Percentiles rank a stretch among this genome's conserved stretches.
Conservation (phyloP, 495 filamentous ascomycete species). For the Stereocaulon alpinum region DNA sequence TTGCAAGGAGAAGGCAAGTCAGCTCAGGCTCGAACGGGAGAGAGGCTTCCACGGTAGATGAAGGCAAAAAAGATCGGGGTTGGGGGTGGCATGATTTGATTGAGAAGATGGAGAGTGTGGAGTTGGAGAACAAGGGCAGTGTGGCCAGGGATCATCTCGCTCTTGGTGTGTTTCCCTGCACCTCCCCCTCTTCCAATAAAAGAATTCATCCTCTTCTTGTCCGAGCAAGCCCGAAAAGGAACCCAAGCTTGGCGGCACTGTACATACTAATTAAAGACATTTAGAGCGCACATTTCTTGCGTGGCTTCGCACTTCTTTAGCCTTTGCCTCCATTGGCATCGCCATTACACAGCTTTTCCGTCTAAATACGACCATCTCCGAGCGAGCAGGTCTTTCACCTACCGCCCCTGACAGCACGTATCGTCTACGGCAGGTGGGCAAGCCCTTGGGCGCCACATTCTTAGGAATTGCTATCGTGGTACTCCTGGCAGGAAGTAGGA, state of each 20-base stretch:
- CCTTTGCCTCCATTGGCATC: constrained; percentile 93
- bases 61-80: constrained; percentile 13
- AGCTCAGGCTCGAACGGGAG: not conserved
- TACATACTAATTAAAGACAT: not conserved
- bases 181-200: not conserved
- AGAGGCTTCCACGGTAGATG: not conserved
- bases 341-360: constrained; percentile 95
- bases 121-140: constrained; percentile 93
- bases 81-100: constrained; percentile 44
- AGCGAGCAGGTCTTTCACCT: constrained; percentile 25
- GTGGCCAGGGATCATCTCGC: constrained; percentile 93
- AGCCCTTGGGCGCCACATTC: constrained; percentile 89
- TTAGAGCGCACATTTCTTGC: constrained; percentile 93
- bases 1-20: constrained; percentile 5
- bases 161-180: constrained; percentile 50
- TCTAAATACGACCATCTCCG: constrained; percentile 59
- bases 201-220: not conserved
- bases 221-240: not conserved
- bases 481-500: constrained; percentile 69
- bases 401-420: constrained; percentile 16
- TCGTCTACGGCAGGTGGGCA: constrained; percentile 68
- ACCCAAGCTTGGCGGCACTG: not conserved
- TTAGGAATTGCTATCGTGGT: constrained; percentile 78
- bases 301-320: constrained; percentile 90
- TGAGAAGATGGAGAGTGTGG: constrained; percentile 68